Evolutionary conservation across 1,284 basidiomycete species (phyloP).

Genomic region (Apiotrichum brassicae): DNA sequence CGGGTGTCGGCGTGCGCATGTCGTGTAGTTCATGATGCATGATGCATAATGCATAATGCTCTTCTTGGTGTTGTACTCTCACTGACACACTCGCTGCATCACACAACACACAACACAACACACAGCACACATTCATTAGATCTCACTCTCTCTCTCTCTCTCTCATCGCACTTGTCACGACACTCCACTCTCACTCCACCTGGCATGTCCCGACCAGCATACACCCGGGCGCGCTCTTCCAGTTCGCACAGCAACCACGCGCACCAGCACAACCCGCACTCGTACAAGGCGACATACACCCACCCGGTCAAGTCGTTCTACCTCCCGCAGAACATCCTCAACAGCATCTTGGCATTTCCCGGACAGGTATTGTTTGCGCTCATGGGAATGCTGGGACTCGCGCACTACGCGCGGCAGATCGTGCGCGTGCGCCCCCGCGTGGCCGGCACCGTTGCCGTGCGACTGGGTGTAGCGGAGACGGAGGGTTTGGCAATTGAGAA

Average conservation of each 20-base stretch:
- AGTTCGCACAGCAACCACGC: not conserved
- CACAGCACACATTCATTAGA: too few relatives aligned
- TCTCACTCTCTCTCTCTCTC: too few relatives aligned
- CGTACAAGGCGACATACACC: not conserved
- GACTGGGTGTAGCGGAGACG: not conserved
- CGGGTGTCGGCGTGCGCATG: too few relatives aligned
- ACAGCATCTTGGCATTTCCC: constrained; percentile 17
- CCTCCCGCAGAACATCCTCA: constrained; percentile 5
- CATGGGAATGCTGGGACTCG: constrained; percentile 33
- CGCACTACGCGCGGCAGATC: constrained; percentile 38
- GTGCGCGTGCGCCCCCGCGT: constrained; percentile 28
- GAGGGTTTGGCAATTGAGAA: not conserved
- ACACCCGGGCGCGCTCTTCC: not conserved
- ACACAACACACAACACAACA: too few relatives aligned
- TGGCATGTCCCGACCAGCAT: too few relatives aligned
- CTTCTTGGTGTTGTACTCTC: too few relatives aligned
- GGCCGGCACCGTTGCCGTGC: constrained; percentile 16
- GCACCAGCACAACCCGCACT: not conserved
- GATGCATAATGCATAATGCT: too few relatives aligned
- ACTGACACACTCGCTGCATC: too few relatives aligned
- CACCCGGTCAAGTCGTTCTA: not conserved
- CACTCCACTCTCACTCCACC: too few relatives aligned
- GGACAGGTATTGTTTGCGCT: constrained; percentile 27
- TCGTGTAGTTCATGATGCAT: too few relatives aligned
- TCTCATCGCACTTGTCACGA: too few relatives aligned